Evolutionary conservation across 2,329 filamentous ascomycete species (phyloP).

Genomic region (Zelopaecilomyces penicillatus): DNA sequence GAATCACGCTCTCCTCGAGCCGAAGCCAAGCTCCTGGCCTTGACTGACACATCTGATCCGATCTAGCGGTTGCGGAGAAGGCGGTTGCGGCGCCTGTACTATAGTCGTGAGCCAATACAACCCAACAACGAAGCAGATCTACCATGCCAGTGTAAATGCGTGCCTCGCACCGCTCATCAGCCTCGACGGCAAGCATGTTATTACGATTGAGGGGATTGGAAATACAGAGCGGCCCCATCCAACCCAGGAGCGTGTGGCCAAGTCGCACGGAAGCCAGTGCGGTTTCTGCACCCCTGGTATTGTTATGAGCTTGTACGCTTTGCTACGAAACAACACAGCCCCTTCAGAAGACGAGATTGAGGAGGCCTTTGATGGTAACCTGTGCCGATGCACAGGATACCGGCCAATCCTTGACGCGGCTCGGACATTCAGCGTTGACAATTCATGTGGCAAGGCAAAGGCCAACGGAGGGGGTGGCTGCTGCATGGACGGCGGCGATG

Average conservation of each 20-base stretch:
- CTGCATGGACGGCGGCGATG: conserved; percentile 59
- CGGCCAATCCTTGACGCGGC: conserved; percentile 89
- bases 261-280: conserved; percentile 85
- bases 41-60: conserved; percentile 3
- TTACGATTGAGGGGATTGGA: conserved; percentile 94
- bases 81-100: conserved; percentile 92
- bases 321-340: conserved; percentile 73
- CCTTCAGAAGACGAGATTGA: conserved; percentile 80
- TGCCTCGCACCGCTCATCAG: conserved; percentile 89
- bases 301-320: conserved; percentile 93
- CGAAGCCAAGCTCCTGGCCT: background rate
- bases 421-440: conserved; percentile 67
- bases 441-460: conserved; percentile 41
- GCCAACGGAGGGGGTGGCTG: conserved; percentile 47
- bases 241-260: conserved; percentile 82
- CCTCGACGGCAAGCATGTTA: conserved; percentile 94
- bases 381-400: conserved; percentile 94
- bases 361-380: conserved; percentile 93
- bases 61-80: conserved; percentile 76
- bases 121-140: conserved; percentile 83
- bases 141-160: conserved; percentile 94
- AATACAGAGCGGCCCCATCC: conserved; percentile 81
- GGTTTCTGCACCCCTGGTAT: conserved; percentile 96
- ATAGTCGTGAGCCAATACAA: conserved; percentile 92
- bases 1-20: conserved; percentile 11